These are phyloP conservation scores for Carex scoparia DNA, from an alignment of 176 grass and related monocot species.

Conservation along the genomic window DNA sequence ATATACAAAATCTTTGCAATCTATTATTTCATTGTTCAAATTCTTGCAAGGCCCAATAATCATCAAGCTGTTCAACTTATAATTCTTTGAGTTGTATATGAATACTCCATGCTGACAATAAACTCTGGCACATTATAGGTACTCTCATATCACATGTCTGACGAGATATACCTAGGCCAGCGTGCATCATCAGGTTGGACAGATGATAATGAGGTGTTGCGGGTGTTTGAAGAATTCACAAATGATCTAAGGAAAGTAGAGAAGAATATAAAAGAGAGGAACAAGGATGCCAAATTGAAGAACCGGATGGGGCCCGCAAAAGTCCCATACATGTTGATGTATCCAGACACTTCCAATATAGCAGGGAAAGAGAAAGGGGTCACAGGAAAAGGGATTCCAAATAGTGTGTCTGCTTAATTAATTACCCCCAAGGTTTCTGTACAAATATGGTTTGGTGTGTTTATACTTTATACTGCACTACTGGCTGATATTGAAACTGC, in stretches of 20 bases:
- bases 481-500: background rate
- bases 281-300: constrained; percentile 38
- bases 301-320: constrained; percentile 53
- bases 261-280: constrained; percentile 53
- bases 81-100: background rate
- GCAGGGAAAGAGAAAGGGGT: constrained; percentile 54
- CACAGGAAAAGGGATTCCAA: constrained; percentile 90
- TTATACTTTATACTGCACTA: background rate
- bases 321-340: constrained; percentile 83
- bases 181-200: constrained; percentile 57
- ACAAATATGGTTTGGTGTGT: background rate
- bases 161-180: constrained; percentile 92
- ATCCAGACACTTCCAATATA: constrained; percentile 48
- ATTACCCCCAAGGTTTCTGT: background rate
- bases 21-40: background rate
- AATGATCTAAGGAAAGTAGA: constrained; percentile 52
- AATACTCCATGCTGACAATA: background rate
- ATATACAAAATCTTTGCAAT: background rate
- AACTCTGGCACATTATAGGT: constrained; percentile 27
- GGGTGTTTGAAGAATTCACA: constrained; percentile 52
- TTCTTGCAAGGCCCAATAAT: background rate
- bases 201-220: constrained; percentile 59
- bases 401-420: constrained; percentile 55
- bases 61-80: background rate
- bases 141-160: constrained; percentile 72